phyloP scores from a whole-genome alignment of 2,329 filamentous ascomycete genomes.

The Blumeriella jaapii region DNA sequence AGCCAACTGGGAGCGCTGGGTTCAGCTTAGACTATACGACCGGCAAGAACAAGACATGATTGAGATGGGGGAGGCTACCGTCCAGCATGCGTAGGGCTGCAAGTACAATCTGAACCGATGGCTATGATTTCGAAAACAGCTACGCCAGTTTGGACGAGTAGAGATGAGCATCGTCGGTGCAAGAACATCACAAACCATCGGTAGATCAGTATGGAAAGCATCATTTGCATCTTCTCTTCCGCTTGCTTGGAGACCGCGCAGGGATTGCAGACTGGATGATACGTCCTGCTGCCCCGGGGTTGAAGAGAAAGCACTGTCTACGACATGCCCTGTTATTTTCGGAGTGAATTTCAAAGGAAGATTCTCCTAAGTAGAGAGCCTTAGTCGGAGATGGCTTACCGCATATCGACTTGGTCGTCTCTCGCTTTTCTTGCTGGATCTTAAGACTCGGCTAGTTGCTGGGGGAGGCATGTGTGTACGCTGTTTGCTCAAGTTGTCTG shows the following conservation, averaged over 20 bases:
- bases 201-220: constrained; percentile 2
- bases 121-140: too few relatives aligned
- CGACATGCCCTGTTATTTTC: constrained; percentile 8
- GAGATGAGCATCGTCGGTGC: too few relatives aligned
- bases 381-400: neutral
- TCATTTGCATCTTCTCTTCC: neutral
- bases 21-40: neutral
- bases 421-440: neutral
- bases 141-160: too few relatives aligned
- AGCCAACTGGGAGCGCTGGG: neutral
- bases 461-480: neutral
- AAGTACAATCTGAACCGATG: constrained; percentile 3
- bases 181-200: too few relatives aligned
- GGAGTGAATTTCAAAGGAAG: constrained; percentile 11
- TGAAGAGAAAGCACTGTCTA: constrained; percentile 7
- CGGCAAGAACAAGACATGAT: too few relatives aligned
- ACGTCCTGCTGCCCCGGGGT: constrained; percentile 4
- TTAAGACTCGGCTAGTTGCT: neutral
- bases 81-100: constrained; percentile 3
- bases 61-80: too few relatives aligned
- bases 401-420: neutral
- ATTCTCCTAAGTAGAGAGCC: constrained; percentile 7
- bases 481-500: constrained; percentile 2
- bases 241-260: neutral
- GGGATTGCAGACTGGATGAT: constrained; percentile 5